These are phyloP conservation scores for Pythium guiyangense DNA, from an alignment of 352 stramenopile species.

Conservation along the genomic window DNA sequence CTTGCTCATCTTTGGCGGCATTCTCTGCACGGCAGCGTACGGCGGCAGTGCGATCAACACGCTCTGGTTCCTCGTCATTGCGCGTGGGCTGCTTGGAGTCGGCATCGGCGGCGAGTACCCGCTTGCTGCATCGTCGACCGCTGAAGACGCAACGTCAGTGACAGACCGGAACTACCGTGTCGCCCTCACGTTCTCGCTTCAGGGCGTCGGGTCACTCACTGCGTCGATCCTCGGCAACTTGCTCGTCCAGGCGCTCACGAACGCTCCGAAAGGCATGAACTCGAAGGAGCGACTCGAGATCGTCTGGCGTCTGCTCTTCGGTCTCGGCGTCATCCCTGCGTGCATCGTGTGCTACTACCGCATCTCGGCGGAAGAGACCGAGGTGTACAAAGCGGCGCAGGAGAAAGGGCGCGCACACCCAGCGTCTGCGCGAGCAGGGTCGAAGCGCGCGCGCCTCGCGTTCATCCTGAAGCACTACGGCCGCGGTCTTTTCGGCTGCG, in stretches of 20 bases:
- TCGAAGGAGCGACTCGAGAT: slow-evolving; percentile 36
- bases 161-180: slow-evolving; percentile 44
- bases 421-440: slow-evolving; percentile 1
- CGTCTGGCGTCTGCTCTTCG: slow-evolving; percentile 65
- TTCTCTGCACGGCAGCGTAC: slow-evolving; percentile 57
- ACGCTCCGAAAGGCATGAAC: slow-evolving; percentile 35
- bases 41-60: slow-evolving; percentile 30
- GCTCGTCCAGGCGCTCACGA: slow-evolving; percentile 37
- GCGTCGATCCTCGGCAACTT: slow-evolving; percentile 63
- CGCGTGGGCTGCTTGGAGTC: slow-evolving; percentile 54
- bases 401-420: slow-evolving; percentile 4
- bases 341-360: slow-evolving; percentile 65
- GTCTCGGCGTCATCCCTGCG: slow-evolving; percentile 52
- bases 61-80: slow-evolving; percentile 59
- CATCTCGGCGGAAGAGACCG: slow-evolving; percentile 55
- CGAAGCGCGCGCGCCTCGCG: slow-evolving; percentile 9
- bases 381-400: slow-evolving; percentile 28
- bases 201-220: slow-evolving; percentile 48
- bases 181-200: slow-evolving; percentile 56
- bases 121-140: slow-evolving; percentile 38
- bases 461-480: slow-evolving; percentile 57
- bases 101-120: slow-evolving; percentile 55
- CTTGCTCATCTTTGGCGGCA: slow-evolving; percentile 57
- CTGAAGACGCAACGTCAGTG: slow-evolving; percentile 48
- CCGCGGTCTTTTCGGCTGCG: slow-evolving; percentile 50